Conservation (phyloP, 2,329 filamentous ascomycete species). For the Moelleriella libera region DNA sequence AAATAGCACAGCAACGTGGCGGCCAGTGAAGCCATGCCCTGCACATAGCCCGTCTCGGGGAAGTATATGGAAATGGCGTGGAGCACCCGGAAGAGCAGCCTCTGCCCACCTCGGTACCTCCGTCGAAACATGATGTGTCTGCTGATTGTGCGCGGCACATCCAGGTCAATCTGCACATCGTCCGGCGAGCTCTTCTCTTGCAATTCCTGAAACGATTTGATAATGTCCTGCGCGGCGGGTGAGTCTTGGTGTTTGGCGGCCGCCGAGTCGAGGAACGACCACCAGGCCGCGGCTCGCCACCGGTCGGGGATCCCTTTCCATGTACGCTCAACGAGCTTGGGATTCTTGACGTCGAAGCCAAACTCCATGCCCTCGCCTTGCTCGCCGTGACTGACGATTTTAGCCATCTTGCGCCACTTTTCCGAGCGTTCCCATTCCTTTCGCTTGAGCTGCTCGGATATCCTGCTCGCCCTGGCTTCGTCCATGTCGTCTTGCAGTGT, state of each 20-base stretch:
- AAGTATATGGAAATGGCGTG: conserved; percentile 88
- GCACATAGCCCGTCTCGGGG: conserved; percentile 84
- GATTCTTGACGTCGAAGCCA: conserved; percentile 68
- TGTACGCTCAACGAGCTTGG: conserved; percentile 79
- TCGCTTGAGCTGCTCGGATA: conserved; percentile 41
- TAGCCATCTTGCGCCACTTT: conserved; percentile 56
- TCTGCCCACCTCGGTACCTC: conserved; percentile 82
- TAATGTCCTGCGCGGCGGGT: conserved; percentile 56
- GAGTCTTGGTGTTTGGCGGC: conserved; percentile 49
- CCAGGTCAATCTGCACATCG: conserved; percentile 92
- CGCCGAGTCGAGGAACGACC: conserved; percentile 73
- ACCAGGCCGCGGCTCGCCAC: conserved; percentile 90
- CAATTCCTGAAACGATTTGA: conserved; percentile 57
- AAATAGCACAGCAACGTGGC: conserved; percentile 93
- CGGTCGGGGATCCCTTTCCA: conserved; percentile 98
- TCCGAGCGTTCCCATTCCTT: conserved; percentile 50
- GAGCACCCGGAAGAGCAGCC: conserved; percentile 80
- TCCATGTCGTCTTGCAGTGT: conserved; percentile 41
- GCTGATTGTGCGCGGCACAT: conserved; percentile 89
- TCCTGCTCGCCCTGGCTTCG: conserved; percentile 36
- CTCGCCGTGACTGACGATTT: conserved; percentile 33
- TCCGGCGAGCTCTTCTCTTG: conserved; percentile 67
- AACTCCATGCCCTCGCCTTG: conserved; percentile 49
- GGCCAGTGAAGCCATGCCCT: conserved; percentile 90
- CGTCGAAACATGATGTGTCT: conserved; percentile 94